Percentiles rank a stretch among this genome's conserved stretches.
Evolutionary conservation across 345 rosid genomes (phyloP).

Genomic region (Eucalyptus viminalis): DNA sequence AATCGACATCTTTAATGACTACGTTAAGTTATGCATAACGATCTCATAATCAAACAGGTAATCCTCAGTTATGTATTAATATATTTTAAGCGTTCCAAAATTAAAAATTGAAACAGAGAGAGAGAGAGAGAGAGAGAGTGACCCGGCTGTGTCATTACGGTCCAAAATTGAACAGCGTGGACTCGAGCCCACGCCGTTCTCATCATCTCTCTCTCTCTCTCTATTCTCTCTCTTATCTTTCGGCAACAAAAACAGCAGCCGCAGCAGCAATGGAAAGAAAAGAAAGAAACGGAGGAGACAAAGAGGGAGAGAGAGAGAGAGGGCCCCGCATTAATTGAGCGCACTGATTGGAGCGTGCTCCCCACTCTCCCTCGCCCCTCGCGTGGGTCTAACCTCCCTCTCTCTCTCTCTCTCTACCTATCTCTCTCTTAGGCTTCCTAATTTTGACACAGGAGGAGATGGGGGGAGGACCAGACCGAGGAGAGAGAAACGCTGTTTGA

Average conservation of each 20-base stretch:
- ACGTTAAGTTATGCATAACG: background rate
- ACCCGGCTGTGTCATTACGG: background rate
- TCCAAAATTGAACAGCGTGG: background rate
- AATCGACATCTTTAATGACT: background rate
- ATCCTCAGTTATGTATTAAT: background rate
- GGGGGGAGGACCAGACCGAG: background rate
- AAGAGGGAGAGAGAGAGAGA: background rate
- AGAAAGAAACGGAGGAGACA: background rate
- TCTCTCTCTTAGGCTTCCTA: background rate
- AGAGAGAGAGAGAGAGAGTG: background rate
- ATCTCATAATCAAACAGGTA: background rate
- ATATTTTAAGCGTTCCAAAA: background rate
- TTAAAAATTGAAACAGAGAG: background rate
- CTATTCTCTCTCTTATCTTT: background rate
- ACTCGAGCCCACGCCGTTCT: background rate
- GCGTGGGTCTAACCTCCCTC: background rate
- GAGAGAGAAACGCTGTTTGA: background rate
- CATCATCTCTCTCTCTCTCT: background rate
- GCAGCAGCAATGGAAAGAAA: background rate
- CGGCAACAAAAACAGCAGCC: background rate
- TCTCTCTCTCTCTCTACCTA: background rate
- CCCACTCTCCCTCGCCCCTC: background rate
- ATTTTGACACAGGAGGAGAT: background rate
- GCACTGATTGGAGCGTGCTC: background rate
- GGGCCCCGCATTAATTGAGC: background rate